Conservation (phyloP, 352 stramenopile species). For the Globisporangium emineosum region DNA sequence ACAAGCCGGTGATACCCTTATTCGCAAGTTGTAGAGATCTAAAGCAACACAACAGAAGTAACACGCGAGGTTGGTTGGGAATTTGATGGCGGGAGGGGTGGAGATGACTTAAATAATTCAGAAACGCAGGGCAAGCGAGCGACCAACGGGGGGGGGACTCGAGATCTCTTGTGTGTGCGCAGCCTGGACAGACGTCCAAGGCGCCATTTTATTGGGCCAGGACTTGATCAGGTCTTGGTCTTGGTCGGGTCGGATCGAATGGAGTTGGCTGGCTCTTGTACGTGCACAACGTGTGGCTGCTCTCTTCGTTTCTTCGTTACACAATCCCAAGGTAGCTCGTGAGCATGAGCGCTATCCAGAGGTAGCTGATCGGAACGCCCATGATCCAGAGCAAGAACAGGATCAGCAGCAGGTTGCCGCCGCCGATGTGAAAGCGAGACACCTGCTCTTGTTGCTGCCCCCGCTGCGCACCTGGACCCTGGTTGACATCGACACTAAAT, state of each 20-base stretch:
- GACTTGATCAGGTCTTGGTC: neutral
- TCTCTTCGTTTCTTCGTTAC: constrained; percentile 21
- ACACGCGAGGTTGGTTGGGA: neutral
- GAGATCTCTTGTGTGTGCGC: neutral
- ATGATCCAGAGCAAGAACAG: constrained; percentile 80
- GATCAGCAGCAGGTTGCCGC: constrained; percentile 69
- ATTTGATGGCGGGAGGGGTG: neutral
- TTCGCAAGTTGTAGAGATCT: neutral
- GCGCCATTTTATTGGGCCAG: neutral
- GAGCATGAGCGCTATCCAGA: constrained; percentile 79
- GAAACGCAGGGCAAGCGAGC: neutral
- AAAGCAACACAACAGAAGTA: neutral
- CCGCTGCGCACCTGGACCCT: constrained; percentile 17
- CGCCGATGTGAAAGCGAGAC: constrained; percentile 61
- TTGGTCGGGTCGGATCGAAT: neutral
- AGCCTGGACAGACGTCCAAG: neutral
- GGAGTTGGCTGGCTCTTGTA: neutral
- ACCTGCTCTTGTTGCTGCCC: constrained; percentile 29
- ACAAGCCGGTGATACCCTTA: neutral
- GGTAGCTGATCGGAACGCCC: constrained; percentile 73
- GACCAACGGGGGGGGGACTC: neutral
- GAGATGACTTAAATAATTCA: constrained; percentile 15
- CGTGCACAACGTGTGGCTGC: neutral
- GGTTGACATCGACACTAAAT: constrained; percentile 24
- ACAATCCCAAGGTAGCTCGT: constrained; percentile 72